phyloP scores from a whole-genome alignment of 768 basidiomycete genomes.

The Kondoa malvinella region DNA sequence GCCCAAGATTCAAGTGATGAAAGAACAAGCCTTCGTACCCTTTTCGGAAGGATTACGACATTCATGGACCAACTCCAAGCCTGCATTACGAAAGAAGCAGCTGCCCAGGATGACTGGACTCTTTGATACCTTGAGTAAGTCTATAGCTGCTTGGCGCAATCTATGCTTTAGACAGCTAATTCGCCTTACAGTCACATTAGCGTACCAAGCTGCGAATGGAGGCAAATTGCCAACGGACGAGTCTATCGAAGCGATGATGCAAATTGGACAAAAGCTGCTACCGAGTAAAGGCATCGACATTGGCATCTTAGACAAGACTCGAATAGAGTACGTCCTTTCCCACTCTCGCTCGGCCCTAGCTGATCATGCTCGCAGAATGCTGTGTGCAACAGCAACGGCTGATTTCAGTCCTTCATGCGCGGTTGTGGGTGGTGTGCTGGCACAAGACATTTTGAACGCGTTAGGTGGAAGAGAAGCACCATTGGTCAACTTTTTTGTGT shows the following conservation, averaged over 20 bases:
- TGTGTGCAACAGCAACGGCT: conserved; percentile 51
- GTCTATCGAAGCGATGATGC: conserved; percentile 23
- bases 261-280: conserved; percentile 4
- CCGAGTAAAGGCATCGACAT: conserved; percentile 12
- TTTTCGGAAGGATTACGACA: conserved; percentile 48
- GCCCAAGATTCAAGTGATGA: conserved; percentile 18
- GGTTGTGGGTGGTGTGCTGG: conserved; percentile 82
- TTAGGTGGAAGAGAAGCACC: conserved; percentile 80
- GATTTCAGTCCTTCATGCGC: conserved; percentile 90
- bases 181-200: conserved; percentile 32
- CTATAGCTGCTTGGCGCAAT: conserved; percentile 44
- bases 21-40: conserved; percentile 36
- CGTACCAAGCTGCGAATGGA: conserved; percentile 24
- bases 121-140: conserved; percentile 42
- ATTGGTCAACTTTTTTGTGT: conserved; percentile 47
- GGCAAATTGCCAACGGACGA: conserved; percentile 12
- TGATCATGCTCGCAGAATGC: conserved; percentile 38
- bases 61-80: conserved; percentile 52
- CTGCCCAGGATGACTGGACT: conserved; percentile 4
- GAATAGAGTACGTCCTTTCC: conserved; percentile 43
- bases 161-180: conserved; percentile 24
- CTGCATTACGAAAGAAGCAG: conserved; percentile 54
- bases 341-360: background rate
- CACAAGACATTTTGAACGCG: conserved; percentile 83
- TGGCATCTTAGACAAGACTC: conserved; percentile 37